Evolutionary conservation across 208 protist species (phyloP).

Genomic region (Crithidia sp.): DNA sequence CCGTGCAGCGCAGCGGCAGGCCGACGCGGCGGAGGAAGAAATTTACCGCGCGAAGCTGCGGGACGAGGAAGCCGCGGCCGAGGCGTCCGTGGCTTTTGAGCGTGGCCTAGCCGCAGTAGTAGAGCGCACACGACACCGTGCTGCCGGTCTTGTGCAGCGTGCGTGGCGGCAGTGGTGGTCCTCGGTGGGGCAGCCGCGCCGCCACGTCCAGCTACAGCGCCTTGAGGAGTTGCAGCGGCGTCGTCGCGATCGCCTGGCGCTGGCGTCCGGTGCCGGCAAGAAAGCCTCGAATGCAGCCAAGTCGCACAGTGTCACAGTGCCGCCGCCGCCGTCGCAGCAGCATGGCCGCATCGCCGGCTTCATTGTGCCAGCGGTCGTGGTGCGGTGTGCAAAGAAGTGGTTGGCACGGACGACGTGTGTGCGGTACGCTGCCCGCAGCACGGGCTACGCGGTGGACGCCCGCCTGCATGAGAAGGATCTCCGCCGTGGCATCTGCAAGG

Average conservation of each 20-base stretch:
- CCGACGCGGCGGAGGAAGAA: conserved; percentile 21
- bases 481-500: conserved; percentile 10
- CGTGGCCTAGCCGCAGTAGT: conserved; percentile 29
- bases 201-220: conserved; percentile 48
- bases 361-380: conserved; percentile 30
- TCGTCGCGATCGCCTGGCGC: conserved; percentile 20
- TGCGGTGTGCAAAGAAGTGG: conserved; percentile 54
- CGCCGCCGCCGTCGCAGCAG: conserved; percentile 10
- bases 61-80: conserved; percentile 13
- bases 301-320: background rate
- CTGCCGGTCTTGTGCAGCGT: conserved; percentile 58
- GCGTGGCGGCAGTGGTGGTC: conserved; percentile 76
- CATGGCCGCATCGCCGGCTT: conserved; percentile 18
- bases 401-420: conserved; percentile 47
- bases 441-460: background rate
- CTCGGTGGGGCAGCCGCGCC: conserved; percentile 47
- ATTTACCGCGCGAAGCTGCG: conserved; percentile 19
- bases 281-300: background rate
- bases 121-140: conserved; percentile 44
- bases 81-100: conserved; percentile 29
- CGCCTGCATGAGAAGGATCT: conserved; percentile 36
- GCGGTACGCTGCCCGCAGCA: conserved; percentile 42
- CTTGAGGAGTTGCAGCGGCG: conserved; percentile 51
- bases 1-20: conserved; percentile 1
- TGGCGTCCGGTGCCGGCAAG: background rate